Evolutionary conservation across 257 asterid genomes (phyloP).

Genomic region (Solanum phureja): DNA sequence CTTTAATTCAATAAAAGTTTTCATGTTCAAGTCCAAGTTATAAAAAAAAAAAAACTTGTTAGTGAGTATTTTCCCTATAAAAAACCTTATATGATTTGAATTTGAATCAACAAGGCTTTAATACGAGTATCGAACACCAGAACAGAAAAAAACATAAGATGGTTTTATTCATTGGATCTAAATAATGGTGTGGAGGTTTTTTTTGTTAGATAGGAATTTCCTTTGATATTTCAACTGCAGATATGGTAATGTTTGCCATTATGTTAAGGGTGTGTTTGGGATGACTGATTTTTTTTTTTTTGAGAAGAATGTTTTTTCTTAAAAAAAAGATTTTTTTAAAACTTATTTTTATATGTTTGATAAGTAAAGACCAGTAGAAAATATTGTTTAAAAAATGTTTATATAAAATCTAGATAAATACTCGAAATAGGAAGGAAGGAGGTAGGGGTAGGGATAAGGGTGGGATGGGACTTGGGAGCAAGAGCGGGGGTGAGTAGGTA

Average conservation of each 20-base stretch:
- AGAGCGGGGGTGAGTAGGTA: too few species aligned
- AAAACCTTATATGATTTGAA: rapidly evolving
- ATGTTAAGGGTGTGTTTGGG: neutral
- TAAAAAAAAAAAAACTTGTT: neutral
- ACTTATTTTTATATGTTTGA: neutral
- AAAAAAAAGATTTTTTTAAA: neutral
- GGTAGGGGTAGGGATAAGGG: neutral
- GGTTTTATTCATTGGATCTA: neutral
- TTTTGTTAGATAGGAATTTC: neutral
- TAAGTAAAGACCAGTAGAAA: neutral
- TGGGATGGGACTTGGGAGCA: neutral
- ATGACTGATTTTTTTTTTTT: neutral
- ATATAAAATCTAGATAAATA: neutral
- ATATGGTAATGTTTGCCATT: neutral
- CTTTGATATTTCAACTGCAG: neutral
- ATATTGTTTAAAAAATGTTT: neutral
- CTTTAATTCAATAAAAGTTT: neutral
- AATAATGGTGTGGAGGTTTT: neutral
- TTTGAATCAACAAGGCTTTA: rapidly evolving
- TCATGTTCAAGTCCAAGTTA: rapidly evolving
- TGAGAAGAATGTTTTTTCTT: neutral
- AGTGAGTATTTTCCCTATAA: neutral
- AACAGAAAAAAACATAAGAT: neutral
- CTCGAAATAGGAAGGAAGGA: neutral
- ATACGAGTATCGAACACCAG: rapidly evolving